These are phyloP conservation scores for Mariannaea elegans DNA, from an alignment of 2,329 filamentous ascomycete genomes.

Conservation along the genomic window DNA sequence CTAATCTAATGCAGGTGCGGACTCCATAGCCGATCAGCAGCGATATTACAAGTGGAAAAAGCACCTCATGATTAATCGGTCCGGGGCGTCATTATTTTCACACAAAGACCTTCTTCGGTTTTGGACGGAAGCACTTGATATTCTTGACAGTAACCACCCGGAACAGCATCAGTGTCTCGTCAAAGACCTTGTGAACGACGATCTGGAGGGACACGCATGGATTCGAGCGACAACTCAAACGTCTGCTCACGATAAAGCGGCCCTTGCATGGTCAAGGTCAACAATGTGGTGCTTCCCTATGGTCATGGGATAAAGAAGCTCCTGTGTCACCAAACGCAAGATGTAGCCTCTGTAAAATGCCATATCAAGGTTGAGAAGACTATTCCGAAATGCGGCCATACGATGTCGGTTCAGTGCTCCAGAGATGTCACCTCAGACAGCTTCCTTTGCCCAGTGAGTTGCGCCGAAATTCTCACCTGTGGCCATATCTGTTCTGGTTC, in stretches of 20 bases:
- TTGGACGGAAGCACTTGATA: too few relatives aligned
- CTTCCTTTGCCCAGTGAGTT: conserved; percentile 20
- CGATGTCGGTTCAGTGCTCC: conserved; percentile 6
- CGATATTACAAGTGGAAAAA: too few relatives aligned
- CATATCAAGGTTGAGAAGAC: conserved; percentile 5
- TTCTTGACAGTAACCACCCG: too few relatives aligned
- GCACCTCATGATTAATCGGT: too few relatives aligned
- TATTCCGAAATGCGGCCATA: conserved; percentile 18
- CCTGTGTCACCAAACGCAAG: conserved; percentile 11
- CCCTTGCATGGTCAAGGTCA: conserved; percentile 17
- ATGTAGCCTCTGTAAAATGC: conserved; percentile 4
- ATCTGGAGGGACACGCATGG: too few relatives aligned
- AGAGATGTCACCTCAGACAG: conserved; percentile 2
- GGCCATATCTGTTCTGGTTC: conserved; percentile 43
- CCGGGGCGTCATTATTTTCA: too few relatives aligned
- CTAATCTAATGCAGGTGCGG: too few relatives aligned
- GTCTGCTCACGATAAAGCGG: conserved; percentile 54
- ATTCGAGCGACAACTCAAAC: conserved; percentile 9
- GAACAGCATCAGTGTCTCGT: too few relatives aligned
- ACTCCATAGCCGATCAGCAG: too few relatives aligned
- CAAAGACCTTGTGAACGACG: too few relatives aligned
- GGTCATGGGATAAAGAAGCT: conserved; percentile 24
- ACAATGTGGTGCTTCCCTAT: conserved; percentile 26
- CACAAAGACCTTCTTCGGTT: too few relatives aligned
- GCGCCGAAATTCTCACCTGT: conserved; percentile 48